Evolutionary conservation across 2,329 filamentous ascomycete genomes (phyloP).

Genomic region (Pseudopithomyces chartarum): DNA sequence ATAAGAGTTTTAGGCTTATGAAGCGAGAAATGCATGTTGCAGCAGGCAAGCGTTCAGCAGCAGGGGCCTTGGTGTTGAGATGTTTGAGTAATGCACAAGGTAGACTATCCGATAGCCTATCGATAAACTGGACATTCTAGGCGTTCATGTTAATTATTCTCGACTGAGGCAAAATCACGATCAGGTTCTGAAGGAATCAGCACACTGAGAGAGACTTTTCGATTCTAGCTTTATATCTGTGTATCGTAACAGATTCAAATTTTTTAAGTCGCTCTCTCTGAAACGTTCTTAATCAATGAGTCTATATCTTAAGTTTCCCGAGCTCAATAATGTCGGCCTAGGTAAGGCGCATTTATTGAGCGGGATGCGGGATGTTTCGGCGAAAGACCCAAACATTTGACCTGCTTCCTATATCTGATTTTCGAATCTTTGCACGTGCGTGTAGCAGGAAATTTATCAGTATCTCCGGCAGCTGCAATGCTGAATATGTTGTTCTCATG

Average conservation of each 20-base stretch:
- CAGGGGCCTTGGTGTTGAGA: neutral
- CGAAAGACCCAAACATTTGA: too few species aligned
- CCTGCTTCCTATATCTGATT: neutral
- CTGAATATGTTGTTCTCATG: neutral
- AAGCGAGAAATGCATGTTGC: neutral
- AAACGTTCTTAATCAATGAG: too few species aligned
- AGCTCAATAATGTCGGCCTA: too few species aligned
- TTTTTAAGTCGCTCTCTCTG: too few species aligned
- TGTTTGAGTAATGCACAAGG: neutral
- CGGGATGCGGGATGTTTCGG: too few species aligned
- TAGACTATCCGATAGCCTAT: neutral
- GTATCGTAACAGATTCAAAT: too few species aligned
- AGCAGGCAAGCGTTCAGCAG: neutral
- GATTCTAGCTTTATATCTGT: too few species aligned
- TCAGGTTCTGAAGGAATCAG: neutral
- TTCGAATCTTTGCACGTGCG: neutral
- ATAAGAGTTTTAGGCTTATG: neutral
- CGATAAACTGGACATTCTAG: neutral
- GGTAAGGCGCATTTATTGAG: too few species aligned
- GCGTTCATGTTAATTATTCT: neutral
- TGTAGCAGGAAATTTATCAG: neutral
- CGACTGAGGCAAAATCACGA: neutral
- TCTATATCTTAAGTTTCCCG: too few species aligned
- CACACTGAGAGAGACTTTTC: neutral
- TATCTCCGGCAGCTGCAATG: neutral